Evolutionary conservation across 2,329 filamentous ascomycete genomes (phyloP), one percentile per base, ranked within the genome.

Genomic region (Elsinoe perseae): DNA sequence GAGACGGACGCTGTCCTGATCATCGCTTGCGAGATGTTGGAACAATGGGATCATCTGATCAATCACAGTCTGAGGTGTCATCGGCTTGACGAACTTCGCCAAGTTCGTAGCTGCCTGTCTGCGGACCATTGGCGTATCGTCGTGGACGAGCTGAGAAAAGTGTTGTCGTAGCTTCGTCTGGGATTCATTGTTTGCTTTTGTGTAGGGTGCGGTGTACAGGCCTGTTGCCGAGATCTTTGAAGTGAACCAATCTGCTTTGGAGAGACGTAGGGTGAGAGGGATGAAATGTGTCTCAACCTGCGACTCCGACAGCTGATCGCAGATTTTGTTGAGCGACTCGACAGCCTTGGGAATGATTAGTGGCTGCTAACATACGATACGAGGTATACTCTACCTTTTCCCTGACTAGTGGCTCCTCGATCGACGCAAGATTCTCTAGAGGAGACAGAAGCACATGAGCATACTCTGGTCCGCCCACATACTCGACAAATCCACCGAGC

Each of bases 161-260:
- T 96, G 89, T 73, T 92, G 86, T 68, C 93, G 83, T 58, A 98
- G 84, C 65, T 85, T 86, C 75, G 95, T 89, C 75, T 98, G 93
- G 63, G 91, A 83, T n/a, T 84, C 80, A 53, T 86, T 81, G 56
- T 89, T 86, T 59, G 93, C 89, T 78, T 95, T 95, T 67, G 85
- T 86, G 78, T 98, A 98, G 62, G 93, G 92, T 50, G 85, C 83
- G 70, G 88, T 93, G 77, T 92, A 98, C 61, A 98, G 86, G 61
- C 93, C 93, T 62, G 92, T 95, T 61, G 92, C 93, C 28, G 93
- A 98, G 62, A 98, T 93, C 77, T 97, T 98, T 62, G 93, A 97
- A 57, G 93, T 98, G 74, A 98, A 98, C 93, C 93, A 98, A 76
- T 98, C 93, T 74, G 93, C 93, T 81, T 97, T 98, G 63, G 93